phyloP scores from a whole-genome alignment of 78 protist genomes.

The Tieghemostelium lacteum region DNA sequence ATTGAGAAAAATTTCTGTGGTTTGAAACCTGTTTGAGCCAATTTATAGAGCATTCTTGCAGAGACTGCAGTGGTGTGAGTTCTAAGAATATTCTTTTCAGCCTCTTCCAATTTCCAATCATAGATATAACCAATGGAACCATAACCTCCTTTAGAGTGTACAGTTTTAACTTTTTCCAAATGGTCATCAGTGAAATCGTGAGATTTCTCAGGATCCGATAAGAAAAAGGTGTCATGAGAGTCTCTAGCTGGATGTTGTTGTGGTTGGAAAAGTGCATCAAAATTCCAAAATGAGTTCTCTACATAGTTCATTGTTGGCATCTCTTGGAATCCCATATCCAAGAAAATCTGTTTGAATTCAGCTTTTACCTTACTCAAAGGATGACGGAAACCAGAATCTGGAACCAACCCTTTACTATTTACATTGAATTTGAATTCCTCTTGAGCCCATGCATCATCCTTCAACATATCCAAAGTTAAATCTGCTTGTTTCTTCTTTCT shows the following conservation, averaged over 20 bases:
- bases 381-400: constrained; percentile 92
- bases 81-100: constrained; percentile 95
- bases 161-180: constrained; percentile 87
- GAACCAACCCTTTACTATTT: constrained; percentile 24
- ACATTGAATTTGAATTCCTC: constrained; percentile 47
- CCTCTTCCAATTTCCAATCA: constrained; percentile 96
- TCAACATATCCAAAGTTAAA: constrained; percentile 82
- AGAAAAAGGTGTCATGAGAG: constrained; percentile 99
- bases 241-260: constrained; percentile 99
- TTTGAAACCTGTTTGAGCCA: constrained; percentile 83
- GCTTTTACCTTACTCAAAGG: constrained; percentile 96
- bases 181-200: constrained; percentile 93
- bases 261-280: constrained; percentile 99
- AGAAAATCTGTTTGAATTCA: constrained; percentile 95
- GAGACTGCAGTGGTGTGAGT: constrained; percentile 99
- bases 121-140: constrained; percentile 95
- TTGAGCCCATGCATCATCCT: constrained; percentile 54
- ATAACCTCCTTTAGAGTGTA: constrained; percentile 95
- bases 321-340: constrained; percentile 98
- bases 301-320: constrained; percentile 97
- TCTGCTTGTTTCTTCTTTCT: constrained; percentile 73
- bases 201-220: constrained; percentile 74
- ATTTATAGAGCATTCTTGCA: constrained; percentile 93
- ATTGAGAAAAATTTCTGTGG: constrained; percentile 97
- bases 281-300: constrained; percentile 99